These are phyloP conservation scores for Cladosporium sp. DNA, from an alignment of 2,329 filamentous ascomycete genomes.

Conservation along the genomic window DNA sequence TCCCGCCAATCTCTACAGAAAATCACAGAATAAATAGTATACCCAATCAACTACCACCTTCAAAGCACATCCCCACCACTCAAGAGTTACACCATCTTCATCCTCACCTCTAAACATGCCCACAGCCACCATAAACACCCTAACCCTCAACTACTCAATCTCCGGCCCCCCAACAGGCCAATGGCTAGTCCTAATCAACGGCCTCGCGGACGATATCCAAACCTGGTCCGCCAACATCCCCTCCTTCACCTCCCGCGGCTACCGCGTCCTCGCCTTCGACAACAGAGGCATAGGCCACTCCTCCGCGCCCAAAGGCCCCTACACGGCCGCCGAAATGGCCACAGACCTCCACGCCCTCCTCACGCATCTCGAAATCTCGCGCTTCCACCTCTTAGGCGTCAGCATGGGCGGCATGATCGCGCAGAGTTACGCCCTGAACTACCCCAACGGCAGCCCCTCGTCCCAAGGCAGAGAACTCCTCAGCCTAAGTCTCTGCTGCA, in stretches of 20 bases:
- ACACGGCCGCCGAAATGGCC: constrained; percentile 19
- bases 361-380: constrained; percentile 11
- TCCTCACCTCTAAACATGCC: constrained; percentile 8
- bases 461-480: constrained; percentile 13
- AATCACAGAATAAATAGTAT: too few species aligned
- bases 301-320: constrained; percentile 17
- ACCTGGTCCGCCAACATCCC: constrained; percentile 20
- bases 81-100: too few species aligned
- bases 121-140: constrained; percentile 15
- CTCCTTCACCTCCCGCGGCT: constrained; percentile 18
- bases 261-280: constrained; percentile 20
- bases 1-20: too few species aligned
- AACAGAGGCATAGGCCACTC: constrained; percentile 22
- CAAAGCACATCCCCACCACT: too few species aligned
- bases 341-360: constrained; percentile 21
- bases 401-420: constrained; percentile 26
- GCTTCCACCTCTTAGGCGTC: constrained; percentile 22
- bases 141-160: constrained; percentile 19
- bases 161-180: background rate
- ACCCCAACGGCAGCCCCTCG: constrained; percentile 15
- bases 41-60: too few species aligned
- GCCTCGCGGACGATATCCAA: constrained; percentile 22
- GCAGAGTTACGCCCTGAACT: constrained; percentile 20
- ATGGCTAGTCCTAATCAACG: constrained; percentile 22
- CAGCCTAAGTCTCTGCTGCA: constrained; percentile 20